Evolutionary conservation across 768 basidiomycete species (phyloP), one percentile per base, ranked within the genome.

Genomic region (Sistotremastrum niveocremeum): DNA sequence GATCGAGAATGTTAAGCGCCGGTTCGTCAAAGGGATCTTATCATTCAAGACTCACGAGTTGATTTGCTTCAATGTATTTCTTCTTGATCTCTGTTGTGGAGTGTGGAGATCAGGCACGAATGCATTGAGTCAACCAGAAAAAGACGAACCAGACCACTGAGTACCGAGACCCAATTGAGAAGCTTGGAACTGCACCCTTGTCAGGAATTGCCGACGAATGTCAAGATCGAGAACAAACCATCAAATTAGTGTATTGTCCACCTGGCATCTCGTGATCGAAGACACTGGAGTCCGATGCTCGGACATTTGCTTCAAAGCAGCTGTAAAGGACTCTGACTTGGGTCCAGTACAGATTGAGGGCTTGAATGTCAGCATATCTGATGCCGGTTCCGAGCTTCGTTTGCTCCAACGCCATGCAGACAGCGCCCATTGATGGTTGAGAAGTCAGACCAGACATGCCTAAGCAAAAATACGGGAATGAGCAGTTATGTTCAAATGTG

Each of bases 251-350:
- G 62, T 89, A 90, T 62, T 90, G 89, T 39, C 93, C 94, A 60
- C 93, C 95, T 45, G 94, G 94, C 95, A 99, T 98, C 67, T 95
- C 93, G 65, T 97, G 94, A 59, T 91, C 91, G 62, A 97, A 99
- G 45, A 98, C 93, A 65, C 88, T 90, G 41, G 93, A 95, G 61
- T 98, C 95, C 44, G 90, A 93, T 29, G 91, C 88, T 45, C 90
- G 79, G 55, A 98, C 91, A 58, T 95, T 95, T 46, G 95, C 95
- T 63, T 98, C 95, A 70, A 99, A 99, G 70, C 91, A 95, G 60
- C 75, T 64, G 69, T 99, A 99, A 41, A 98, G 76, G 67, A 86
- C 69, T 60, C 95, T 85, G 61, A 97, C 85, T 71, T 97, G 91
- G 46, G 82, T 88, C 95, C 95, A 99, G 68, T 99, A 99, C 47